These are phyloP conservation scores for Amylocystis lapponica DNA, from an alignment of 768 basidiomycete genomes.

Conservation along the genomic window DNA sequence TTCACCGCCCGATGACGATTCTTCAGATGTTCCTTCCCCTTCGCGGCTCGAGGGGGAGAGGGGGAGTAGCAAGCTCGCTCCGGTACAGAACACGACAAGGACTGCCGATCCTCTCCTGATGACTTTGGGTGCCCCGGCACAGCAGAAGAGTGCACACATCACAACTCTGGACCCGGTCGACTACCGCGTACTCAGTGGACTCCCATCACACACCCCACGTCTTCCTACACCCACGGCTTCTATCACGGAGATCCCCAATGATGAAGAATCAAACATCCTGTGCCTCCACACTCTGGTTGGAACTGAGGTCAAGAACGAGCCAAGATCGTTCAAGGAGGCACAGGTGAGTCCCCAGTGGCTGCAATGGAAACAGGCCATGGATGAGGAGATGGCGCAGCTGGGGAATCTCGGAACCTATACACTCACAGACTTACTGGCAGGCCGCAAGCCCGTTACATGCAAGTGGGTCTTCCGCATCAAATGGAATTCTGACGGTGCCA, in stretches of 20 bases:
- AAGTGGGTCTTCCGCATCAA: slow-evolving; percentile 32
- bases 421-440: neutral
- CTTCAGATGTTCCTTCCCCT: neutral
- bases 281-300: slow-evolving; percentile 1
- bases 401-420: too few relatives aligned
- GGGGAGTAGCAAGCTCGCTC: neutral
- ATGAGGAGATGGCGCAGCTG: slow-evolving; percentile 6
- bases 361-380: slow-evolving; percentile 6
- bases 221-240: too few relatives aligned
- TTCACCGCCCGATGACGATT: neutral
- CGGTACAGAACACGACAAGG: too few relatives aligned
- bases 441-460: slow-evolving; percentile 22
- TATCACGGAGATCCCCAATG: too few relatives aligned
- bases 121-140: too few relatives aligned
- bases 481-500: slow-evolving; percentile 20
- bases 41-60: slow-evolving; percentile 10
- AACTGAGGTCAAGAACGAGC: slow-evolving; percentile 1
- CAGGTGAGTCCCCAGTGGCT: slow-evolving; percentile 1
- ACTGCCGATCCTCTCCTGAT: too few relatives aligned
- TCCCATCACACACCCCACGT: too few relatives aligned
- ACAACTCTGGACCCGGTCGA: too few relatives aligned
- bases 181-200: too few relatives aligned
- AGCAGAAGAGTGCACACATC: too few relatives aligned
- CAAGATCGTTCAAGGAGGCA: slow-evolving; percentile 6
- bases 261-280: neutral